Evolutionary conservation across 768 basidiomycete genomes (phyloP).

Genomic region (Russula sp.): DNA sequence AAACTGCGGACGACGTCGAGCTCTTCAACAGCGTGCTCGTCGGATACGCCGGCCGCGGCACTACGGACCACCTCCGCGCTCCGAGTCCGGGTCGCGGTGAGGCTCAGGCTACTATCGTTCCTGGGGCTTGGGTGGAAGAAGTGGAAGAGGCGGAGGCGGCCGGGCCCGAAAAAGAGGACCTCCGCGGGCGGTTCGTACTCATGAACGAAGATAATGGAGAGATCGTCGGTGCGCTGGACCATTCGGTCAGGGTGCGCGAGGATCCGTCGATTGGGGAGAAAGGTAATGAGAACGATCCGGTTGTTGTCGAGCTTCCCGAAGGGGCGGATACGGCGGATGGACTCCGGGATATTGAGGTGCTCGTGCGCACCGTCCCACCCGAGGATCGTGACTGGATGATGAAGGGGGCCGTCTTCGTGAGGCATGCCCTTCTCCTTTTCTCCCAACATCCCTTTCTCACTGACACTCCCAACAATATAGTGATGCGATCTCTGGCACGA

Average conservation of each 20-base stretch:
- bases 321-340: conserved; percentile 4
- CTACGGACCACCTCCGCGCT: not conserved
- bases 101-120: too few relatives aligned
- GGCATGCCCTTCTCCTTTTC: not conserved
- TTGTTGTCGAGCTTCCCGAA: conserved; percentile 21
- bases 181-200: conserved; percentile 22
- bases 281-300: conserved; percentile 15
- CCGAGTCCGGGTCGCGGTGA: not conserved
- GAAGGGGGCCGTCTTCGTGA: conserved; percentile 18
- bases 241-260: conserved; percentile 13
- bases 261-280: conserved; percentile 17
- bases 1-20: conserved; percentile 11
- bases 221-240: conserved; percentile 18
- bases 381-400: conserved; percentile 22
- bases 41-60: conserved; percentile 8
- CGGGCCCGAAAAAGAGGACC: conserved; percentile 7
- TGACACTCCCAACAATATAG: not conserved
- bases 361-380: conserved; percentile 20
- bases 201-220: conserved; percentile 19
- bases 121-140: not conserved
- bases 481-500: conserved; percentile 19
- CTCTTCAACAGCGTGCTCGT: conserved; percentile 20
- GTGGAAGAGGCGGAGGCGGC: not conserved
- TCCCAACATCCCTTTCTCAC: not conserved
- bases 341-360: conserved; percentile 11